phyloP scores from a whole-genome alignment of 2,329 filamentous ascomycete species.

The Lachnellula suecica region DNA sequence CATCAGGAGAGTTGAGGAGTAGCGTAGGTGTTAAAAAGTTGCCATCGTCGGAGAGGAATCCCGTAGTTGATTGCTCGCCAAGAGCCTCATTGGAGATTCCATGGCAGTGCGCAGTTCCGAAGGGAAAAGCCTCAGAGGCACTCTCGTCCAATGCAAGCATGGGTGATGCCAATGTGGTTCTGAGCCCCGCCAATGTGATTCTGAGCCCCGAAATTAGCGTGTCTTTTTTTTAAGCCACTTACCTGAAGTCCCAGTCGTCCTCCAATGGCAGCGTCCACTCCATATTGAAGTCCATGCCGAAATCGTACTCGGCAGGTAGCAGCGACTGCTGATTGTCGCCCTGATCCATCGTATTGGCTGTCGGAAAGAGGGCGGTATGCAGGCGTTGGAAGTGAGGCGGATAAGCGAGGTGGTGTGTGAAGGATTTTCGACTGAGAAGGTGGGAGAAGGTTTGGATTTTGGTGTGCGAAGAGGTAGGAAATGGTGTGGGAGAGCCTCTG shows the following conservation, averaged over 20 bases:
- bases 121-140: no score
- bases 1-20: no score
- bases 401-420: slow-evolving; percentile 10
- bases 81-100: no score
- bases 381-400: slow-evolving; percentile 13
- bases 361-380: slow-evolving; percentile 3
- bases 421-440: background rate
- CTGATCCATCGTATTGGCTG: slow-evolving; percentile 14
- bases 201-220: slow-evolving; percentile 13
- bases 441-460: background rate
- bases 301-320: background rate
- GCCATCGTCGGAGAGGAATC: no score
- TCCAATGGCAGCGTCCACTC: slow-evolving; percentile 3
- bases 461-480: slow-evolving; percentile 4
- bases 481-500: background rate
- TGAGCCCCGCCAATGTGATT: no score
- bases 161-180: no score
- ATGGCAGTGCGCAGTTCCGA: no score
- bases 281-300: slow-evolving; percentile 1
- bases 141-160: no score
- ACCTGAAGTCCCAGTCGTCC: slow-evolving; percentile 7
- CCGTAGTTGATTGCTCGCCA: no score
- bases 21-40: no score
- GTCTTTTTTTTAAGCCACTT: slow-evolving; percentile 14
- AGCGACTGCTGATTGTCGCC: slow-evolving; percentile 6